A percentile compares a stretch with the other conserved stretches of the same genome.
phyloP scores from a whole-genome alignment of 139 green algal genomes.

The Pseudopediastrum boryanum region DNA sequence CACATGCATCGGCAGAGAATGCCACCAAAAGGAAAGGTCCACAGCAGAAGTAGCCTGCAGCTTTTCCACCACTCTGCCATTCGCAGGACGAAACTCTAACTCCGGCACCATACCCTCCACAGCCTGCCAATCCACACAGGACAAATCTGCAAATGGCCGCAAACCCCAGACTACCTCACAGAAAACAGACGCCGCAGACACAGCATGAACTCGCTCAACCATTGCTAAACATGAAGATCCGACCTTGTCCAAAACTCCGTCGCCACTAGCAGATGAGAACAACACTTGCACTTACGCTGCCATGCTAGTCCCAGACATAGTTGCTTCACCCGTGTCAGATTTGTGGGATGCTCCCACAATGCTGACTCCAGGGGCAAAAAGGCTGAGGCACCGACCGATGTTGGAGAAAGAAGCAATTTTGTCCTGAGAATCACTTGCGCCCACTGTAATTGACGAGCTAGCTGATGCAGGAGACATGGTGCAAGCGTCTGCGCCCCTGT shows the following conservation, averaged over 20 bases:
- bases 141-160: too few relatives aligned
- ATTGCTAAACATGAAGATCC: too few relatives aligned
- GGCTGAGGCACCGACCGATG: constrained; percentile 69
- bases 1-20: too few relatives aligned
- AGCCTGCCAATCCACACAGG: too few relatives aligned
- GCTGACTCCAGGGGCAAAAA: constrained; percentile 62
- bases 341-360: constrained; percentile 28
- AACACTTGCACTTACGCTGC: constrained; percentile 61
- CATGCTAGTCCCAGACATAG: constrained; percentile 23
- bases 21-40: too few relatives aligned
- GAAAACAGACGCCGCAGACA: too few relatives aligned
- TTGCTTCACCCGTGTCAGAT: neutral
- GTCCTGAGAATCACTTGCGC: constrained; percentile 39
- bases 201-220: constrained; percentile 37
- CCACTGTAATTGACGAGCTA: constrained; percentile 56
- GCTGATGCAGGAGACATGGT: constrained; percentile 50
- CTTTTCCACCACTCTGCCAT: too few relatives aligned
- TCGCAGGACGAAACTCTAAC: too few relatives aligned
- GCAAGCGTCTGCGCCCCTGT: constrained; percentile 63
- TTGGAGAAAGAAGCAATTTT: constrained; percentile 64
- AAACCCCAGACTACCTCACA: too few relatives aligned
- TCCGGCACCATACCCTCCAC: too few relatives aligned
- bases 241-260: too few relatives aligned
- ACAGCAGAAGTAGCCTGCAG: too few relatives aligned
- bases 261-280: constrained; percentile 58